phyloP scores from a whole-genome alignment of 345 rosid genomes.

The Sisymbrium irio region DNA sequence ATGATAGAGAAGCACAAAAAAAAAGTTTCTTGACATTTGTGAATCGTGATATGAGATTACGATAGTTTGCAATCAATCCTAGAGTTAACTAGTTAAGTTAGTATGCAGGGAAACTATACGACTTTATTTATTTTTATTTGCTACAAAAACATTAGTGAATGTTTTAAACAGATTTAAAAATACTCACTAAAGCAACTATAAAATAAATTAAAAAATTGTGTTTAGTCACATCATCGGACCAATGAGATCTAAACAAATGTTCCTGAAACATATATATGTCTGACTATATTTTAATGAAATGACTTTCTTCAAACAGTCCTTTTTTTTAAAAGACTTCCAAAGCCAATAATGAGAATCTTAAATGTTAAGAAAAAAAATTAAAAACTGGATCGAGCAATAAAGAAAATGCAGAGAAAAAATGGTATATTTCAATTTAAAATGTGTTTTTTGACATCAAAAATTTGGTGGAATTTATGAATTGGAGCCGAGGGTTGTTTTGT shows the following conservation, averaged over 20 bases:
- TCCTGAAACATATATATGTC: background rate
- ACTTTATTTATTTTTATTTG: no score
- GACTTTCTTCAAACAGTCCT: background rate
- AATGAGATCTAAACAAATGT: conserved; percentile 6
- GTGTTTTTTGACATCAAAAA: background rate
- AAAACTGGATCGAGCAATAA: background rate
- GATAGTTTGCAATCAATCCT: background rate
- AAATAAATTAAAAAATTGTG: no score
- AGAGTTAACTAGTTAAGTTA: background rate
- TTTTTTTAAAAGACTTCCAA: background rate
- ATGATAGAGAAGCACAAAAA: no score
- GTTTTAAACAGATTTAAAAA: no score
- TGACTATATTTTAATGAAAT: background rate
- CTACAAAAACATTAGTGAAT: no score
- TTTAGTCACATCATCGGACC: background rate
- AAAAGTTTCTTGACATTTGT: background rate
- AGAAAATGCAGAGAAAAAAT: background rate
- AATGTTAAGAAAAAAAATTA: background rate
- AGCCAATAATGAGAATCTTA: background rate
- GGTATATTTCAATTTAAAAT: background rate
- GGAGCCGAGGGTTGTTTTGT: conserved; percentile 29
- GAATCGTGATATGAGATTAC: background rate
- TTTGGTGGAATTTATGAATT: conserved; percentile 20
- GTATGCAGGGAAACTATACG: background rate
- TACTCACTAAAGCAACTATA: no score